Conservation (phyloP, 2,329 filamentous ascomycete genomes). For the Hymenoscyphus fructigenus region DNA sequence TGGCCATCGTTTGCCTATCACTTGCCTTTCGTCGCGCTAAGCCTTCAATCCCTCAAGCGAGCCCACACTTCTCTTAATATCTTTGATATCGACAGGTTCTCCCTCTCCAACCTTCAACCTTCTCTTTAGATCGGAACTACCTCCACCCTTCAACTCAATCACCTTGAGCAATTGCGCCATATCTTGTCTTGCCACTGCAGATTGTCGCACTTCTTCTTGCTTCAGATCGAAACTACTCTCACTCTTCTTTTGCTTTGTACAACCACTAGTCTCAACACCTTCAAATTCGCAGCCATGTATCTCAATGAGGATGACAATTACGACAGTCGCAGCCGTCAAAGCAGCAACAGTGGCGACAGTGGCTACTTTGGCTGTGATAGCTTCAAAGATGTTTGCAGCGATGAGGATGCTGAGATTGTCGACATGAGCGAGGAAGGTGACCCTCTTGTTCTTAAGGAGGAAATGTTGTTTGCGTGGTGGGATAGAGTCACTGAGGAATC, state of each 20-base stretch:
- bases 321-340: not conserved
- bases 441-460: not conserved
- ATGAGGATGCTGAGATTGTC: not conserved
- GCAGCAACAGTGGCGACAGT: not conserved
- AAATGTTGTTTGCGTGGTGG: not conserved
- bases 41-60: not conserved
- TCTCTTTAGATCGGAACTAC: not conserved
- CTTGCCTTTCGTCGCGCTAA: not conserved
- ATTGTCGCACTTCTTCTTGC: not conserved
- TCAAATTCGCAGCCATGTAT: not conserved
- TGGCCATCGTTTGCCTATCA: not conserved
- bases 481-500: not conserved
- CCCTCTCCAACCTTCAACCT: not conserved
- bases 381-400: not conserved
- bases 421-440: not conserved
- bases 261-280: not conserved
- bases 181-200: not conserved
- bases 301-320: not conserved
- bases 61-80: not conserved
- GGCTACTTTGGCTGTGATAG: slow-evolving; percentile 1
- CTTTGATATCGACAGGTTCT: not conserved
- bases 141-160: not conserved
- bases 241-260: not conserved
- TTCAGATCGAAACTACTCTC: not conserved
- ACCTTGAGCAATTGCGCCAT: not conserved